Base-by-base conservation (phyloP, 345 rosid species). In the Salix purpurea region DNA sequence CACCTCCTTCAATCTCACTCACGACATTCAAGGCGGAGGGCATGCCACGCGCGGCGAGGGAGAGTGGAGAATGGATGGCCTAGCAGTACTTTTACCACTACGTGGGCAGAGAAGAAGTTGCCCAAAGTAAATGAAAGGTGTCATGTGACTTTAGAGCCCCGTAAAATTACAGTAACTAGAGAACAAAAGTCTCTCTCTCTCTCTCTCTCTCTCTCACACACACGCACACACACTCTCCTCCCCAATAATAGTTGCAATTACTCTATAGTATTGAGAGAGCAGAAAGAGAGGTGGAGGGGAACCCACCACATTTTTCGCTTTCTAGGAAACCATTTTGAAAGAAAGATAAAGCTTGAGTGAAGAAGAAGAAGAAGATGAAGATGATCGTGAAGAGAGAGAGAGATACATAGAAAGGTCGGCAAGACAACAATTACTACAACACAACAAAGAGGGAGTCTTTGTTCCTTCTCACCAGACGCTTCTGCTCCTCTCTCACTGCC, bases 121-220 rank as follows among this genome's bases (percentile, higher is more conserved):
- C 54, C 50, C 6, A 64, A 77, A 68, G 80, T 73, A 71, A 69
- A 76, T 14, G 72, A 69, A 70, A 50, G 78, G 69, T 19, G 80
- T 79, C 84, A 85, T 76, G 86, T 82, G 88, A 87, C 83, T 72
- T 79, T 73, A 67, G 71, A 65, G 69, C 46, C 36, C 70, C 76
- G 75, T 70, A 80, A 78, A 78, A 81, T 52, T 83, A 79, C 83
- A 81, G 80, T 73, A 69, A 83, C 81, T 18, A 81, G 68, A 82
- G 80, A 64, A 72, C 83, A 78, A 83, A 79, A 80, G 79, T 82
- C 82, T 78, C 80, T 74, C 82, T 30, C 78, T 4, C 34, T 28
- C 62, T 52, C 50, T 32, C 37, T 39, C 56, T 30, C 73, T 52
- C 79, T 1, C 12, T 0, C 11, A 0, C 44, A 0, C 42, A 0